Evolutionary conservation across 768 basidiomycete species (phyloP), one percentile per base, ranked within the genome.

Genomic region (Hortiboletus flavorubellus): DNA sequence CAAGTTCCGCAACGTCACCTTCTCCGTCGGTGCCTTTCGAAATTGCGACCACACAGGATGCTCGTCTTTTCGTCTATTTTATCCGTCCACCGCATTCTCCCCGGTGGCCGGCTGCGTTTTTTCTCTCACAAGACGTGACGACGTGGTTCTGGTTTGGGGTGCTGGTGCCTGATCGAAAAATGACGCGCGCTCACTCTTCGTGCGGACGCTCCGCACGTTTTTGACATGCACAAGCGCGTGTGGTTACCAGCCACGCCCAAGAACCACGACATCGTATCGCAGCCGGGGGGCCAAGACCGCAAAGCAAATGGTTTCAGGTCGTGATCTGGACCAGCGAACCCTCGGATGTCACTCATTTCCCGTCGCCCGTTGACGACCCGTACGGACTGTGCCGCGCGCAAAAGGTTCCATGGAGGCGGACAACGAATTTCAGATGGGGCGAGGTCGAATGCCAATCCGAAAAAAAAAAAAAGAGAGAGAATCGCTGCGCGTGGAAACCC

Each of bases 11-110:
- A 4, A 35, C 44, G n/a, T 59, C 37, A 23, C 34, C 53, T 56
- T 49, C 52, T 52, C 56, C 62, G 59, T 61, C 59, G 61, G 64
- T 65, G 61, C 64, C 64, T 66, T 40, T 53, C 29, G 53, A 39
- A 49, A 56, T 56, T 14, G 45, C 8, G 8, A 16, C 3, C 11
- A 21, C 26, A n/a, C 30, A 33, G 37, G 16, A 26, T 7, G 7
- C 21, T 16, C 11, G 18, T 41, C 38, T 12, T 49, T 38, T 16
- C 11, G 9, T 40, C 5, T 31, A 7, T 34, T 48, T n/a, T 53
- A 26, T 39, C 34, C 42, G 1, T 9, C 39, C 39, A 33, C 41
- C 35, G 18, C 16, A 14, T 42, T 23, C n/a, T 49, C 23, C 34
- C 26, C 47, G 59, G 48, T 51, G 45, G 29, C 55, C 57, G 59